These are phyloP conservation scores for Hysterangium stoloniferum DNA, from an alignment of 768 basidiomycete species.

Conservation along the genomic window DNA sequence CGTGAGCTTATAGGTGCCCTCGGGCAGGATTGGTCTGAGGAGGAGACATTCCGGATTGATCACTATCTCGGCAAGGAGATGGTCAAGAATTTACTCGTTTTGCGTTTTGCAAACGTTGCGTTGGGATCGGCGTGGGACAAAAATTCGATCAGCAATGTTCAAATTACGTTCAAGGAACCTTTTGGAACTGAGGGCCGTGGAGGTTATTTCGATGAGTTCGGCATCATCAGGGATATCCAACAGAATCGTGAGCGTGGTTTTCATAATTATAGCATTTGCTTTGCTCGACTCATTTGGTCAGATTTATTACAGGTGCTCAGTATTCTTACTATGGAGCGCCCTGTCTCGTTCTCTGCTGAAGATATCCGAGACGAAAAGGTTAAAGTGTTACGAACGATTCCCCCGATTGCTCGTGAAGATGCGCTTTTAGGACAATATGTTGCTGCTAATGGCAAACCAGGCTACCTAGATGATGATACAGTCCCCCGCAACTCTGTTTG, in stretches of 20 bases:
- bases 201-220: slow-evolving; percentile 99
- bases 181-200: slow-evolving; percentile 99
- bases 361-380: slow-evolving; percentile 99
- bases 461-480: slow-evolving; percentile 95
- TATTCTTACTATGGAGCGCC: slow-evolving; percentile 95
- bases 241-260: slow-evolving; percentile 80
- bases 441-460: slow-evolving; percentile 84
- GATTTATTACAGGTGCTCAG: slow-evolving; percentile 93
- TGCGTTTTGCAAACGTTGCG: slow-evolving; percentile 92
- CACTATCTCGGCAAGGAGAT: slow-evolving; percentile 99
- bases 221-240: slow-evolving; percentile 94
- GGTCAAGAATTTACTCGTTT: slow-evolving; percentile 96
- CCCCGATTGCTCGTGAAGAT: slow-evolving; percentile 68
- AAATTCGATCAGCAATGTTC: slow-evolving; percentile 92
- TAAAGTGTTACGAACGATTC: slow-evolving; percentile 89
- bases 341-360: slow-evolving; percentile 94
- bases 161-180: slow-evolving; percentile 99
- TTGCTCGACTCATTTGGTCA: slow-evolving; percentile 27
- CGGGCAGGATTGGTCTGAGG: slow-evolving; percentile 87
- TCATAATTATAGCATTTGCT: background rate
- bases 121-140: slow-evolving; percentile 90
- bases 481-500: slow-evolving; percentile 89
- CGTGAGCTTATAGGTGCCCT: slow-evolving; percentile 68
- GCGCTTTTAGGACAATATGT: slow-evolving; percentile 94
- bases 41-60: slow-evolving; percentile 98